These are phyloP conservation scores for Pyricularia pennisetigena DNA, from an alignment of 2,329 filamentous ascomycete genomes.

Conservation along the genomic window DNA sequence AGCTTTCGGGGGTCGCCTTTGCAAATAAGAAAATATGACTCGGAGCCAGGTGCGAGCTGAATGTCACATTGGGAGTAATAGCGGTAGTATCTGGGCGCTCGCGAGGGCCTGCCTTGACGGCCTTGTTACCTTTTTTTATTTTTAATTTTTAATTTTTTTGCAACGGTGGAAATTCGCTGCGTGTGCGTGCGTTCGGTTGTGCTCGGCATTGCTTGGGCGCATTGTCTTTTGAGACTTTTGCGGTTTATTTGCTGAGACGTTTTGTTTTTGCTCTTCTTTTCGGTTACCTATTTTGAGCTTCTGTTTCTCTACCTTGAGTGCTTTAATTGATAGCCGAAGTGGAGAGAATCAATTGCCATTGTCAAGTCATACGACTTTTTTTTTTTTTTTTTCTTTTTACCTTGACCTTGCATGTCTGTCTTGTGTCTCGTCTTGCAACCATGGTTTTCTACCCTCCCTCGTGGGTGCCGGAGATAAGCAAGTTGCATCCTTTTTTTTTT, in stretches of 20 bases:
- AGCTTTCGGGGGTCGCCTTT: not conserved
- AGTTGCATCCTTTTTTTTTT: no score
- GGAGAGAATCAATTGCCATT: not conserved
- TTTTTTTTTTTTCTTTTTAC: no score
- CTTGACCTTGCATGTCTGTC: no score
- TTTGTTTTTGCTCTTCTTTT: no score
- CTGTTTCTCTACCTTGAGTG: not conserved
- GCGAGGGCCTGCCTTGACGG: not conserved
- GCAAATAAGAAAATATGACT: not conserved
- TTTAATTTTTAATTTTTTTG: no score
- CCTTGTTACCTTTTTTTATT: not conserved
- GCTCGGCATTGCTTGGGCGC: no score
- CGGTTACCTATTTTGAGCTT: not conserved
- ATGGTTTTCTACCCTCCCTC: conserved; percentile 52
- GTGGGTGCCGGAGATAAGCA: conserved; percentile 50
- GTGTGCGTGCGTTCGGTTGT: not conserved
- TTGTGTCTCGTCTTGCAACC: conserved; percentile 1
- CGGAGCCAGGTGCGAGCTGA: not conserved
- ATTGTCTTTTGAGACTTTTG: not conserved
- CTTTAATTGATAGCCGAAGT: not conserved
- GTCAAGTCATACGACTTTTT: not conserved
- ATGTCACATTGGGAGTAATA: not conserved
- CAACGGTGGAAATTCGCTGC: not conserved
- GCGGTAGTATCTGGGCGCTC: no score
- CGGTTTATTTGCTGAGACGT: not conserved